Base-by-base conservation (phyloP, 2,329 filamentous ascomycete genomes). In the Phaeoacremonium minimum region DNA sequence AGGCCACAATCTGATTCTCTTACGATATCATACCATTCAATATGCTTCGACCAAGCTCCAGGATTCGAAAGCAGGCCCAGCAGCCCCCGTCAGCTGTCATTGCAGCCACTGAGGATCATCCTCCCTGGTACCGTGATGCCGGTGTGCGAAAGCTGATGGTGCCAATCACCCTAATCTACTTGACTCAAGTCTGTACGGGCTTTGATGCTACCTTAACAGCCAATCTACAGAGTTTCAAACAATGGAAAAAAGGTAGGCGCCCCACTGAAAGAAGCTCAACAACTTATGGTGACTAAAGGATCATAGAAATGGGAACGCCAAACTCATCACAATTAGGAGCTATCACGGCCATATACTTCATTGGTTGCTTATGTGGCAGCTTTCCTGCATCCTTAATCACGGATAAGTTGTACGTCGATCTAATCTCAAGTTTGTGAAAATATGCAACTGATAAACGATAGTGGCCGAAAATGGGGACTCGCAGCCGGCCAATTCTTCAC, bases 101-200 rank as follows among this genome's bases (percentile, higher is more conserved):
- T 9, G 22, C 22, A 26, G 22, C 22, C 9, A 26, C 9, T n/a
- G 22, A 26, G 9, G 22, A 26, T 26, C 22, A 26, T n/a, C 22
- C 22, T 9, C 22, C 22, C 22, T 26, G 22, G 22, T 26, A 26
- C 22, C 22, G 22, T n/a, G 22, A 26, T 26, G 22, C 22, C 9
- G 22, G 22, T 26, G 22, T 26, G 9, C 22, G 22, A 9, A 26
- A 26, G 22, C 22, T 26, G 2, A 9, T 26, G 22, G 9, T 26
- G 9, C 22, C 22, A 9, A 26, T 26, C n/a, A n/a, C n/a, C 9
- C 37, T 38, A 8, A 28, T 38, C 19, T 34, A 38, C 30, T 19
- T 38, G 14, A 38, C 36, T 9, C 36, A 38, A 30, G 36, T 38
- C 7, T 38, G 36, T 22, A 38, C 36, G 13, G 30, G 36, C 4